Evolutionary conservation across 129 eudicot genomes (phyloP).

Genomic region (Helichrysum umbraculigerum): DNA sequence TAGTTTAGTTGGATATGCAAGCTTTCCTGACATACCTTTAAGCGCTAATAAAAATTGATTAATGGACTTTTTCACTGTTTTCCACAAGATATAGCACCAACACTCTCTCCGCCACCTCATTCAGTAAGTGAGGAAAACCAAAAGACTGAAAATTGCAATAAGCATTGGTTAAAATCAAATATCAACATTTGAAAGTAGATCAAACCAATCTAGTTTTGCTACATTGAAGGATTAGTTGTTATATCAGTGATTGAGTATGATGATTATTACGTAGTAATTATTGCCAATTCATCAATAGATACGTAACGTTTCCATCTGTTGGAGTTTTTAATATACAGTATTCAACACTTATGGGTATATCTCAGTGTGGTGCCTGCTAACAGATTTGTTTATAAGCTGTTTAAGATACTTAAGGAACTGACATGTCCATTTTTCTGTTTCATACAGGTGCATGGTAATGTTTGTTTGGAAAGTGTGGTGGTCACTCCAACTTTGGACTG

Average conservation of each 20-base stretch:
- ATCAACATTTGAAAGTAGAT: neutral
- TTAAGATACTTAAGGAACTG: conserved; percentile 23
- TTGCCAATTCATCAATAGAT: neutral
- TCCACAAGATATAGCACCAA: neutral
- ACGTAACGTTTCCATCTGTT: neutral
- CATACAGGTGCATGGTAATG: conserved; percentile 91
- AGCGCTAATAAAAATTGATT: neutral
- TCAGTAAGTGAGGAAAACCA: neutral
- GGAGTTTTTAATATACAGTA: neutral
- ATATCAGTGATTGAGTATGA: neutral
- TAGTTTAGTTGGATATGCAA: conserved; percentile 15
- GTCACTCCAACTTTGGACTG: conserved; percentile 96
- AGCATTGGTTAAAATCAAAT: neutral
- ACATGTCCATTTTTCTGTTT: conserved; percentile 6
- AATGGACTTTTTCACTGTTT: neutral
- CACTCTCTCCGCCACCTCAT: neutral
- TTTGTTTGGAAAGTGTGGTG: conserved; percentile 95
- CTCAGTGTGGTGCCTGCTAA: neutral
- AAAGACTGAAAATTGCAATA: conserved; percentile 1
- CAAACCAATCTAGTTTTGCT: neutral
- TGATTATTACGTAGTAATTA: neutral
- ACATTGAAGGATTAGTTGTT: neutral
- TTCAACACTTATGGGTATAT: neutral
- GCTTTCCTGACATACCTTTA: neutral
- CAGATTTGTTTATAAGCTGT: neutral